phyloP scores from a whole-genome alignment of 345 rosid genomes.

The Rubroshorea leprosula region DNA sequence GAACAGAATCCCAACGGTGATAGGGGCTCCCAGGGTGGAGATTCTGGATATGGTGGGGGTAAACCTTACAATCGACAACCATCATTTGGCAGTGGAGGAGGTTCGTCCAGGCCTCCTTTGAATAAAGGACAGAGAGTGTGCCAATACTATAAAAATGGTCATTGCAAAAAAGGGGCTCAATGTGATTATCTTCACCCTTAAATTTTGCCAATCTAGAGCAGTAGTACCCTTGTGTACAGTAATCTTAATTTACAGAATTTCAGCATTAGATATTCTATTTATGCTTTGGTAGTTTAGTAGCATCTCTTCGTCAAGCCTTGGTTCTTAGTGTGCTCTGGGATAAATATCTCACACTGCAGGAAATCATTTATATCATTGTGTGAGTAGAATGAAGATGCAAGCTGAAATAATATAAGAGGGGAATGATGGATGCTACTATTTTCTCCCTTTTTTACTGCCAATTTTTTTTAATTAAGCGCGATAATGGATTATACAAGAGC shows the following conservation, averaged over 20 bases:
- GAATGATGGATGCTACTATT: too few relatives aligned
- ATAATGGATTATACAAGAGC: too few relatives aligned
- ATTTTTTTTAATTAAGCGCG: too few relatives aligned
- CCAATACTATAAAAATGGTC: conserved; percentile 52
- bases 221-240: conserved; percentile 30
- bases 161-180: conserved; percentile 66
- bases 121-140: conserved; percentile 59
- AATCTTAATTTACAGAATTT: not conserved
- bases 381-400: too few relatives aligned
- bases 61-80: conserved; percentile 53
- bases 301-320: too few relatives aligned
- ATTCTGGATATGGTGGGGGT: conserved; percentile 48
- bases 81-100: conserved; percentile 41
- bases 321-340: too few relatives aligned
- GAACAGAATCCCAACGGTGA: conserved; percentile 56
- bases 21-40: conserved; percentile 38
- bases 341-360: too few relatives aligned
- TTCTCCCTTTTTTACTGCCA: too few relatives aligned
- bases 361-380: too few relatives aligned
- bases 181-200: conserved; percentile 64
- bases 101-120: conserved; percentile 27
- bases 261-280: not conserved
- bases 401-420: too few relatives aligned
- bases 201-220: conserved; percentile 16
- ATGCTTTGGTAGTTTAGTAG: too few relatives aligned